phyloP scores from a whole-genome alignment of 108 stramenopile species.

The Pseudonitzschia pungens region DNA sequence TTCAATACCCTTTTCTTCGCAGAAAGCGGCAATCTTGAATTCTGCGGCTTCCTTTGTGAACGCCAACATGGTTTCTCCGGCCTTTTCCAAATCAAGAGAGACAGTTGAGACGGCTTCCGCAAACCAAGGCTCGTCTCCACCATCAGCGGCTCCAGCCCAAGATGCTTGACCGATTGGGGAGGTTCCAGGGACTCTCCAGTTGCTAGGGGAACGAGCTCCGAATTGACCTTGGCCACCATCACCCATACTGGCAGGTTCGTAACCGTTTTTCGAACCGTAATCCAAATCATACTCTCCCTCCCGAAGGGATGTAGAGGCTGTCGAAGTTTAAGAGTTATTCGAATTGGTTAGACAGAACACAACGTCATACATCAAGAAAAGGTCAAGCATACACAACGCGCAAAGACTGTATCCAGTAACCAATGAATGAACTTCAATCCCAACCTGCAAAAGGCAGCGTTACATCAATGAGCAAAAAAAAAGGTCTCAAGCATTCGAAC shows the following conservation, averaged over 20 bases:
- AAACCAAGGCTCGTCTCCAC: conserved; percentile 92
- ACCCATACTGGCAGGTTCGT: conserved; percentile 68
- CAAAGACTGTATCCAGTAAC: not conserved
- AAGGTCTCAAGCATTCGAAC: conserved; percentile 21
- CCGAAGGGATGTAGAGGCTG: conserved; percentile 36
- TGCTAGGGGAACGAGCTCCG: conserved; percentile 82
- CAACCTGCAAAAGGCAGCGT: not conserved
- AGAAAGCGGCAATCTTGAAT: conserved; percentile 87
- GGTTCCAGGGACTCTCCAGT: conserved; percentile 91
- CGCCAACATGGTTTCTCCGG: conserved; percentile 83
- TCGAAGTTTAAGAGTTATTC: not conserved
- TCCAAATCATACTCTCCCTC: conserved; percentile 74
- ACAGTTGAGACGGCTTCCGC: conserved; percentile 91
- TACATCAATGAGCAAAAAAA: not conserved
- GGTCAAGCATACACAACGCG: too few species aligned
- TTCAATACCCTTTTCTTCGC: conserved; percentile 56
- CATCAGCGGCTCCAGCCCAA: conserved; percentile 80
- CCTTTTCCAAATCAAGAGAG: conserved; percentile 82
- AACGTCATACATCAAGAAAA: not conserved
- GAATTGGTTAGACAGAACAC: not conserved
- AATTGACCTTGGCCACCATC: conserved; percentile 92
- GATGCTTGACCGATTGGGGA: conserved; percentile 82
- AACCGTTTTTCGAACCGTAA: conserved; percentile 82
- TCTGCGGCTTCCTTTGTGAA: conserved; percentile 90
- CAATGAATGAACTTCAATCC: not conserved